phyloP scores from a whole-genome alignment of 2,329 filamentous ascomycete species.

The Fusarium floridanum region DNA sequence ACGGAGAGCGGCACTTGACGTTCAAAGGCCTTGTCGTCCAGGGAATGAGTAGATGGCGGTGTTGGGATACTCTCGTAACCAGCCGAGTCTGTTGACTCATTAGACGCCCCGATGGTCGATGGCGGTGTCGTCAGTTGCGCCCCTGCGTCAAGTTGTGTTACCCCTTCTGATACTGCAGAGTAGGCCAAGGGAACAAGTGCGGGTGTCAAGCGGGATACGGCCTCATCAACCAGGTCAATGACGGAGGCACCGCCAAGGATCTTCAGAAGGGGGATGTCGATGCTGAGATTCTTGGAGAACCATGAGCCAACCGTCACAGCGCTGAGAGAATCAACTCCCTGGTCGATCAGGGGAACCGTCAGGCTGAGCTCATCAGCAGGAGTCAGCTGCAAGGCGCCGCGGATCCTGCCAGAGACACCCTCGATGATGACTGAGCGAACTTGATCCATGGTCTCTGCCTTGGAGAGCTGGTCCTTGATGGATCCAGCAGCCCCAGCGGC shows the following conservation, averaged over 20 bases:
- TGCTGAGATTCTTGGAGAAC: background rate
- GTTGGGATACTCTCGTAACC: background rate
- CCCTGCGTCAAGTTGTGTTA: background rate
- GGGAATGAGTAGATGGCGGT: background rate
- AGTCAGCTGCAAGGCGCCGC: background rate
- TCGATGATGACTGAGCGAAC: background rate
- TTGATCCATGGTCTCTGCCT: background rate
- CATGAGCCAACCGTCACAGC: background rate
- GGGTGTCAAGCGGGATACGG: background rate
- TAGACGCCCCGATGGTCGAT: background rate
- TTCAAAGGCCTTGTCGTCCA: background rate
- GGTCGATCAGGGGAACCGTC: background rate
- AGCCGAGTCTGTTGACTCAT: background rate
- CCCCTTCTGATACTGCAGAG: background rate
- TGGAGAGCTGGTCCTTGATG: background rate
- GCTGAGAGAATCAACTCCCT: background rate
- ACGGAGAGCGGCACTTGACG: background rate
- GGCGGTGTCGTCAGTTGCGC: background rate
- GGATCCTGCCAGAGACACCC: background rate
- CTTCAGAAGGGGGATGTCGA: background rate
- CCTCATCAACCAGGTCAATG: background rate
- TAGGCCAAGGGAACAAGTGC: background rate
- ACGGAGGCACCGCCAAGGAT: background rate
- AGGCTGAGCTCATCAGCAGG: background rate
- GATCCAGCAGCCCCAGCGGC: background rate